Base-by-base conservation (phyloP, 148 eudicot genomes). In the Cornus florida region DNA sequence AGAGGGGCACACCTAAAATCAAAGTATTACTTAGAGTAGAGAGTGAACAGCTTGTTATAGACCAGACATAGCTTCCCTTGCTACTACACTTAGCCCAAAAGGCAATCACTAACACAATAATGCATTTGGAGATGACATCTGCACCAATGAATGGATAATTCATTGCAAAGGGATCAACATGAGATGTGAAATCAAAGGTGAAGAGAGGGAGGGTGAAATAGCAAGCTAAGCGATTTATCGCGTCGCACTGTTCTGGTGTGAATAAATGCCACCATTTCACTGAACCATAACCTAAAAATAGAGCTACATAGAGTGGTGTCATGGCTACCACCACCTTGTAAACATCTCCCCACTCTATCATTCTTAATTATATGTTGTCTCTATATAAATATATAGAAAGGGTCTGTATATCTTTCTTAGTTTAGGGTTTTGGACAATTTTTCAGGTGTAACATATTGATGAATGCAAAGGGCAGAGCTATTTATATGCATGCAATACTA, bases 131-230 rank as follows among this genome's bases (percentile, higher is more conserved):
- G 2, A 92, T 86, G 11, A 76, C 87, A 82, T 92, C 97, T 0
- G 90, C 98, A 3, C 80, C 91, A 28, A 94, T 80, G 80, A 91
- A 91, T 62, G 23, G 80, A 10, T 84, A 89, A 75, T 94, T 90
- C 97, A 91, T 86, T 31, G 80, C 70, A 72, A 89, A 94, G 0
- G 98, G 98, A 60, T 94, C 86, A 8, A 89, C 79, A n/a, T 92
- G 91, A 35, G 94, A 89, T 0, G 97, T 84, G 87, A 94, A 94
- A 31, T 88, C 93, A 5, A 94, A 89, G 23, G 85, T 86, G 75
- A 94, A 91, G 10, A 94, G 86, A 32, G 98, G 98, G 11, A 89
- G 83, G 9, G 97, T 94, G 77, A 94, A 92, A 19, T 82, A 91
- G 50, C 92, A 91, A 20, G 91, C 97, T 0, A 94, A 82, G 16